Conservation (phyloP, 306 rosid species). For the Sicyos edulis region DNA sequence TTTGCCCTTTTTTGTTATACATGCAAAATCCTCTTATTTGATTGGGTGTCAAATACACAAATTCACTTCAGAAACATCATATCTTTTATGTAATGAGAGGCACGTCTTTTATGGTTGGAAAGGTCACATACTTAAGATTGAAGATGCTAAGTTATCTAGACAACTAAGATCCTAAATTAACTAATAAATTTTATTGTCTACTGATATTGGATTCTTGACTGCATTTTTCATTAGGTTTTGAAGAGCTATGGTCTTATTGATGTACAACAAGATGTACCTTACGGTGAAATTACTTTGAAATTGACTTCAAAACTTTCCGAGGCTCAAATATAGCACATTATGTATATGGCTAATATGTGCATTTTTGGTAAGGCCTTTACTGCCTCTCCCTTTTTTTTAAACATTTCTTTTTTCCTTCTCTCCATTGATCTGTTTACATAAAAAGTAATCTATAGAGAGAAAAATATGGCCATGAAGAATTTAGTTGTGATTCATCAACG, state of each 20-base stretch:
- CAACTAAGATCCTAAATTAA: background rate
- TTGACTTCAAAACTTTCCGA: constrained; percentile 44
- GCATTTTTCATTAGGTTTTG: constrained; percentile 46
- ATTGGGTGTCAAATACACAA: background rate
- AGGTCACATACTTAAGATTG: background rate
- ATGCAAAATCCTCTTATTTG: too few relatives aligned
- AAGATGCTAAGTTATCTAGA: background rate
- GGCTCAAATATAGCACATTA: constrained; percentile 39
- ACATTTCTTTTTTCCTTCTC: background rate
- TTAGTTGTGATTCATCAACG: background rate
- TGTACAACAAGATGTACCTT: constrained; percentile 64
- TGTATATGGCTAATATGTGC: background rate
- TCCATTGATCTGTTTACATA: background rate
- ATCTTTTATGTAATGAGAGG: background rate
- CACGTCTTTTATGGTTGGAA: background rate
- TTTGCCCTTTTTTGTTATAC: too few relatives aligned
- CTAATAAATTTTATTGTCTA: background rate
- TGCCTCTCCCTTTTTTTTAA: background rate
- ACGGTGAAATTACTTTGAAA: constrained; percentile 58
- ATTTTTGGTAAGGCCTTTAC: background rate
- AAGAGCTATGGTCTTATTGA: constrained; percentile 52
- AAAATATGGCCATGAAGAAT: background rate
- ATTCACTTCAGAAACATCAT: background rate
- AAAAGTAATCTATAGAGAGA: background rate
- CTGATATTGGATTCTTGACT: constrained; percentile 19